A percentile compares a stretch with the other conserved stretches of the same genome.
Evolutionary conservation across 768 basidiomycete species (phyloP).

Genomic region (Boletus subparvulus): DNA sequence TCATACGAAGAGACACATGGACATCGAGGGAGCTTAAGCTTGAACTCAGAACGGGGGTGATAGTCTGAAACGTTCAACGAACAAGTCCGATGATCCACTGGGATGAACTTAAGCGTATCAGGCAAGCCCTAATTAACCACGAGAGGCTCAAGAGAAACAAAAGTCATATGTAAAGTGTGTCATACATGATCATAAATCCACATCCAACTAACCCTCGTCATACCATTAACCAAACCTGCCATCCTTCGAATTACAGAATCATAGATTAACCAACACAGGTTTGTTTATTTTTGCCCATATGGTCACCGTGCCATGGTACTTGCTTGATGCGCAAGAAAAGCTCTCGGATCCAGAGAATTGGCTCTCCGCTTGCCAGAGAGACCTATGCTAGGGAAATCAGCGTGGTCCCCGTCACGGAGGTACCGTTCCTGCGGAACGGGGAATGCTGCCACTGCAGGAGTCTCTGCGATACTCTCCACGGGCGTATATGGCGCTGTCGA

Average conservation of each 20-base stretch:
- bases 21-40: no score
- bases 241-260: not conserved
- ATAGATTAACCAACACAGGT: not conserved
- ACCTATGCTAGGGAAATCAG: conserved; percentile 40
- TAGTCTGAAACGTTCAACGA: no score
- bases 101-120: not conserved
- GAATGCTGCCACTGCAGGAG: conserved; percentile 20
- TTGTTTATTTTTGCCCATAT: not conserved
- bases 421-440: conserved; percentile 33
- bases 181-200: not conserved
- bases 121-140: not conserved
- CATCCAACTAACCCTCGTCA: not conserved
- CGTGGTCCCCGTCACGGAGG: conserved; percentile 25
- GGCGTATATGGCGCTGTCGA: conserved; percentile 42
- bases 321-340: conserved; percentile 37
- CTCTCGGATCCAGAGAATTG: conserved; percentile 39
- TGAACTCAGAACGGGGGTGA: no score
- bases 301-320: not conserved
- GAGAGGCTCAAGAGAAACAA: not conserved
- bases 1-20: no score
- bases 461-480: conserved; percentile 34
- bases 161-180: not conserved
- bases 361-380: conserved; percentile 33
- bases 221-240: not conserved
- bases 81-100: no score